Evolutionary conservation across 2,329 filamentous ascomycete species (phyloP).

Genomic region (Lachnum nothofagi): DNA sequence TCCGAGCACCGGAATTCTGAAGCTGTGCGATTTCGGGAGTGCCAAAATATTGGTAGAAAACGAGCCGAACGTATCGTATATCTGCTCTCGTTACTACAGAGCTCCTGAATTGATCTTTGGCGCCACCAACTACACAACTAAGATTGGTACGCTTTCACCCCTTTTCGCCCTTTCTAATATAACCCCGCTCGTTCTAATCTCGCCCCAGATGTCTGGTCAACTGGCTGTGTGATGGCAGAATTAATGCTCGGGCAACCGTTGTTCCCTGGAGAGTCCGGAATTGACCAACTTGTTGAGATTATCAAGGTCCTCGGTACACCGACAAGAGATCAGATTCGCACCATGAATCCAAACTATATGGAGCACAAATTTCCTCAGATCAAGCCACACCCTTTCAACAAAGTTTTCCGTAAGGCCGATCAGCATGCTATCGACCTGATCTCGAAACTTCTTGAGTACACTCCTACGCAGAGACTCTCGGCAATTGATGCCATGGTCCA

Average conservation of each 20-base stretch:
- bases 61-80: conserved; percentile 98
- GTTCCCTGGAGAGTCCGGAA: conserved; percentile 96
- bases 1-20: conserved; percentile 83
- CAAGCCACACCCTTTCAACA: conserved; percentile 98
- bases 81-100: conserved; percentile 97
- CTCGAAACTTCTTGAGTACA: conserved; percentile 90
- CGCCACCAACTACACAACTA: conserved; percentile 98
- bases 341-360: conserved; percentile 99
- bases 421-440: conserved; percentile 91
- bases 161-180: background rate
- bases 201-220: conserved; percentile 89
- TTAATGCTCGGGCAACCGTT: conserved; percentile 97
- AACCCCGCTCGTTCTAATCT: conserved; percentile 17
- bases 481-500: conserved; percentile 97
- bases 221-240: conserved; percentile 98
- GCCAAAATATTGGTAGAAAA: conserved; percentile 98
- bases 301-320: conserved; percentile 98
- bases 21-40: conserved; percentile 97
- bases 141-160: conserved; percentile 71
- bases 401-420: conserved; percentile 97
- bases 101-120: conserved; percentile 97
- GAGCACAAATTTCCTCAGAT: conserved; percentile 99
- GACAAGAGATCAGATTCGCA: conserved; percentile 94
- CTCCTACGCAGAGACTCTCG: conserved; percentile 87
- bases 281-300: conserved; percentile 97